A percentile compares a stretch with the other conserved stretches of the same genome.
Conservation (phyloP, 2,329 filamentous ascomycete genomes). For the Phyllosticta capitalensis region DNA sequence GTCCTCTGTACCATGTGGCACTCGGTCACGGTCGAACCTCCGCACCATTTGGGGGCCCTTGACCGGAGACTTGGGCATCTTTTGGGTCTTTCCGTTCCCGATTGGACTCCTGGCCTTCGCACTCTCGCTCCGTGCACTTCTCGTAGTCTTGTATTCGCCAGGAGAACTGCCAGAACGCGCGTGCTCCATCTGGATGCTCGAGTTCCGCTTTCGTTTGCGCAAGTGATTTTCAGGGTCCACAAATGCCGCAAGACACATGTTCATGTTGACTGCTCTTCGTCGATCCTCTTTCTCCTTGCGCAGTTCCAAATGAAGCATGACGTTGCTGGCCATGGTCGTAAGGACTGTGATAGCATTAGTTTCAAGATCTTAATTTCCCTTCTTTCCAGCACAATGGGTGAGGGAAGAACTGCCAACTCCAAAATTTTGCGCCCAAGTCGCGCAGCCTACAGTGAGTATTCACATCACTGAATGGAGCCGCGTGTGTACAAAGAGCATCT, state of each 20-base stretch:
- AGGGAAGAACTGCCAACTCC: too few species aligned
- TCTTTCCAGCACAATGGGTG: neutral
- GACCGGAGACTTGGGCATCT: neutral
- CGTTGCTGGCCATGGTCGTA: constrained; percentile 22
- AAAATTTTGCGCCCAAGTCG: too few species aligned
- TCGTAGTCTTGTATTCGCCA: constrained; percentile 3
- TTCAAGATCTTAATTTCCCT: neutral
- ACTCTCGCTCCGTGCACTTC: neutral
- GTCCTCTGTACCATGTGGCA: neutral
- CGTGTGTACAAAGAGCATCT: too few species aligned
- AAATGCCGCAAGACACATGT: constrained; percentile 18
- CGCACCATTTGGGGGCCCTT: neutral
- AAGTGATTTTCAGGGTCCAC: constrained; percentile 17
- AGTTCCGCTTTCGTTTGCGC: constrained; percentile 1
- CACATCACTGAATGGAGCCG: too few species aligned
- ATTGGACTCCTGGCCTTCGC: neutral
- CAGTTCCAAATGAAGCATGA: constrained; percentile 27
- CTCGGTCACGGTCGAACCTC: neutral
- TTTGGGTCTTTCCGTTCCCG: neutral
- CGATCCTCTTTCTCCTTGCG: constrained; percentile 25
- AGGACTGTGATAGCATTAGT: constrained; percentile 12
- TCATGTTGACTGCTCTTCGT: constrained; percentile 18
- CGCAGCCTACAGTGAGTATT: too few species aligned
- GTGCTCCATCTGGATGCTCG: neutral
- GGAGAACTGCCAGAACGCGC: neutral